phyloP scores from a whole-genome alignment of 78 protist species.

The Emiliania huxleyi region DNA sequence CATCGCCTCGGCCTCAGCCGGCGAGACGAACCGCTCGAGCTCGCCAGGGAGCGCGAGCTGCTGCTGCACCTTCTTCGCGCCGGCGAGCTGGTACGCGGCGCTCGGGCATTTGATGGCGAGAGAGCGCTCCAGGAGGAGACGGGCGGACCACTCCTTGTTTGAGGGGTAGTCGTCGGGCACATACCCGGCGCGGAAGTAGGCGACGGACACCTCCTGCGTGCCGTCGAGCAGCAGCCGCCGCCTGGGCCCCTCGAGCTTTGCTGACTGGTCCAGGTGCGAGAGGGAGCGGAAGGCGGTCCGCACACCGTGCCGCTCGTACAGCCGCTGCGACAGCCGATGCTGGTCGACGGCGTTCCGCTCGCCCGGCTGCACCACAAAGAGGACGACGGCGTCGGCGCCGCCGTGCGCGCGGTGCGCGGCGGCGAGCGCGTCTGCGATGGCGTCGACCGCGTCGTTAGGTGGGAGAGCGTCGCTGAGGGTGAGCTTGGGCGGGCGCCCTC shows the following conservation, averaged over 20 bases:
- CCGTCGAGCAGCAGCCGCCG: not conserved
- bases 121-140: slow-evolving; percentile 72
- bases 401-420: slow-evolving; percentile 23
- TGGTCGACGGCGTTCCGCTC: slow-evolving; percentile 24
- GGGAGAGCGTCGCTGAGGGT: slow-evolving; percentile 7
- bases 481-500: not conserved
- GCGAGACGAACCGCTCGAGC: slow-evolving; percentile 47
- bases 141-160: slow-evolving; percentile 76
- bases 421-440: slow-evolving; percentile 47
- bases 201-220: not conserved
- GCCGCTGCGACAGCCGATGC: not conserved
- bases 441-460: slow-evolving; percentile 36
- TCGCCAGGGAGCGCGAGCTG: slow-evolving; percentile 56
- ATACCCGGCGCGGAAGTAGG: not conserved
- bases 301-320: not conserved
- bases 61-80: slow-evolving; percentile 90
- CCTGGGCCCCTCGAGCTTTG: not conserved
- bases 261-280: not conserved
- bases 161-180: slow-evolving; percentile 82
- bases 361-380: slow-evolving; percentile 71
- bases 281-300: not conserved
- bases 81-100: slow-evolving; percentile 79
- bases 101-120: slow-evolving; percentile 84
- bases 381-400: not conserved
- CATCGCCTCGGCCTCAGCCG: not conserved